Evolutionary conservation across 495 filamentous ascomycete species (phyloP), one percentile per base, ranked within the genome.

Genomic region (Letharia lupina): DNA sequence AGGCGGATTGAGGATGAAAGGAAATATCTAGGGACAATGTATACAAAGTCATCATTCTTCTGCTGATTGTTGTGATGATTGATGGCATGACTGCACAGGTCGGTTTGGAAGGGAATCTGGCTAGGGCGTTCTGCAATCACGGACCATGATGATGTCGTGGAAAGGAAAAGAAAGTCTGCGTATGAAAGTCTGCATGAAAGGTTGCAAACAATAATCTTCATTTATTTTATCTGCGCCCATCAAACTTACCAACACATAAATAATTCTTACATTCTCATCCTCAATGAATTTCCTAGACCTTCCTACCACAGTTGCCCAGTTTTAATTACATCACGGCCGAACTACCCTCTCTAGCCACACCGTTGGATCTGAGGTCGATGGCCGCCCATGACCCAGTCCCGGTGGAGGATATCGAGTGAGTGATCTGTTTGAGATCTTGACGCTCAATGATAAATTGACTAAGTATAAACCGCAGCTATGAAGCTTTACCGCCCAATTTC

Each of bases 401-500:
- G 47, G 69, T 61, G 35, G 66, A 76, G 62, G 76, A 78, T 59
- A 73, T 74, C 61, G 75, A 78, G 47, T 70, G 37, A 39, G 61
- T 28, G 12, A 28, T 47, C 13, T n/a, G 39, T n/a, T 50, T 23
- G 33, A 42, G 7, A 42, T 12, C 20, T 39, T 47, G 33, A 18
- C 31, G 15, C 35, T 37, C 11, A 11, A 39, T 13, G 10, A 37
- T 42, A 41, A 42, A 12, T 33, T 47, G 20, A 23, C 65, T 67
- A 28, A 67, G 48, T n/a, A 23, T 18, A 16, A 31, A 42, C 31
- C 16, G 62, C 39, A 87, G 85, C 64, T 90, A 89, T 78, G 87
- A 90, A 77, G 81, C 82, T 67, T 80, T 90, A 67, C 86, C 86
- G 62, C 86, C 86, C 18, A 86, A 89, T 78, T 86, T 86, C 81